Evolutionary conservation across 371 early-diverging fungal species (phyloP).

Genomic region (Dichotomocladium elegans): DNA sequence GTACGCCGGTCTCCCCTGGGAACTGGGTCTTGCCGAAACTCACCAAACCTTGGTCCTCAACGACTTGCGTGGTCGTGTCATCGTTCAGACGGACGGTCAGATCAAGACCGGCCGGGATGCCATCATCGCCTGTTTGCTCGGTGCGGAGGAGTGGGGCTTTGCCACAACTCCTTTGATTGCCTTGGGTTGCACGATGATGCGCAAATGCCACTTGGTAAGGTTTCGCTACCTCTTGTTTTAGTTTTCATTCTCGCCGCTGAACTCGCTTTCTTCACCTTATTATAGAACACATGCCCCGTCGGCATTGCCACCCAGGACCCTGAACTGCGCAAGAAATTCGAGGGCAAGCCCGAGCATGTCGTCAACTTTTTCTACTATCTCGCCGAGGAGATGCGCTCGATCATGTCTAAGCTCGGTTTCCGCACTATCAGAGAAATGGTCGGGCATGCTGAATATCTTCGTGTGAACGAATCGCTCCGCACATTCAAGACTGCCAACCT

Average conservation of each 20-base stretch:
- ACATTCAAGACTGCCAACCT: constrained; percentile 84
- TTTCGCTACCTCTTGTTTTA: not conserved
- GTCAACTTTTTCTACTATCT: constrained; percentile 97
- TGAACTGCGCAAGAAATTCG: constrained; percentile 88
- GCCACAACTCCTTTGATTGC: constrained; percentile 96
- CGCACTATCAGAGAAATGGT: constrained; percentile 94
- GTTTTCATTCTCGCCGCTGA: not conserved
- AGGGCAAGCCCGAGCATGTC: constrained; percentile 91
- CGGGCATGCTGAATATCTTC: constrained; percentile 82
- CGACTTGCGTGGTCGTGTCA: constrained; percentile 91
- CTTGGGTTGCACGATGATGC: constrained; percentile 96
- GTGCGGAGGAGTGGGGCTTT: constrained; percentile 98
- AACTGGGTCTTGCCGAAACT: constrained; percentile 94
- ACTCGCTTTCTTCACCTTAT: not conserved
- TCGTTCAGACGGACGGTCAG: constrained; percentile 96
- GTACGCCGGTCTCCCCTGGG: constrained; percentile 97
- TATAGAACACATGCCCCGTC: constrained; percentile 91
- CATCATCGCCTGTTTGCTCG: constrained; percentile 91
- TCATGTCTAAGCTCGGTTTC: constrained; percentile 94
- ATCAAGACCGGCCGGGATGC: constrained; percentile 96
- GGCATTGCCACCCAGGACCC: constrained; percentile 98
- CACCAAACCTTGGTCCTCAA: constrained; percentile 95
- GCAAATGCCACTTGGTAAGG: constrained; percentile 61
- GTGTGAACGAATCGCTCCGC: constrained; percentile 65
- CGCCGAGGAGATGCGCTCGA: constrained; percentile 87